phyloP scores from a whole-genome alignment of 2,329 filamentous ascomycete genomes.

The Xylaria multiplex region DNA sequence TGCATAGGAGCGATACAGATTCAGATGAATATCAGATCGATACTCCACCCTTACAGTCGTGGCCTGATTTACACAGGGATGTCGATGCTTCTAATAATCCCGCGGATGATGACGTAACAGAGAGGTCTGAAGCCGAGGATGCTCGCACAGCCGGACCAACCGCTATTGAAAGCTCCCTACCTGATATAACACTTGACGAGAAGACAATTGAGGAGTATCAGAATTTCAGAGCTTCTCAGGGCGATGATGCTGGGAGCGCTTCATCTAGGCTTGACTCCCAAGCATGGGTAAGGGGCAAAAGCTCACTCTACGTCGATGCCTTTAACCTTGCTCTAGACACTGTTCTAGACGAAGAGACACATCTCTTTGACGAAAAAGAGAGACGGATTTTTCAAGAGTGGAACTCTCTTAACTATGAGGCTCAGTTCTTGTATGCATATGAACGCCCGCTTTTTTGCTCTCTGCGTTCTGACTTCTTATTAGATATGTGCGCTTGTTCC shows the following conservation, averaged over 20 bases:
- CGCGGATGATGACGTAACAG: slow-evolving; percentile 48
- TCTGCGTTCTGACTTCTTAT: slow-evolving; percentile 31
- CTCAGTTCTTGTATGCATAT: slow-evolving; percentile 83
- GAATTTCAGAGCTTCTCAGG: slow-evolving; percentile 68
- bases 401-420: slow-evolving; percentile 79
- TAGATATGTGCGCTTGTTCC: slow-evolving; percentile 90
- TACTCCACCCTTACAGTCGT: slow-evolving; percentile 34
- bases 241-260: slow-evolving; percentile 57
- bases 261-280: slow-evolving; percentile 60
- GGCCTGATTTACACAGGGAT: slow-evolving; percentile 30
- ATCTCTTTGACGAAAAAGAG: slow-evolving; percentile 86
- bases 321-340: slow-evolving; percentile 93
- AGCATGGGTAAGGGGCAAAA: slow-evolving; percentile 79
- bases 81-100: slow-evolving; percentile 45
- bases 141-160: slow-evolving; percentile 57
- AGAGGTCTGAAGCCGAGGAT: slow-evolving; percentile 46
- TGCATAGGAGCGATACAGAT: slow-evolving; percentile 50
- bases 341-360: slow-evolving; percentile 86
- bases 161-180: slow-evolving; percentile 77
- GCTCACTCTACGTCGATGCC: slow-evolving; percentile 95
- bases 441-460: slow-evolving; percentile 5
- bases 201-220: slow-evolving; percentile 85
- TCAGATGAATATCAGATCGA: slow-evolving; percentile 44
- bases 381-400: slow-evolving; percentile 80
- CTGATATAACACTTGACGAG: slow-evolving; percentile 71